These are phyloP conservation scores for Yarrowia alimentaria DNA, from an alignment of 805 yeast species.

Conservation along the genomic window DNA sequence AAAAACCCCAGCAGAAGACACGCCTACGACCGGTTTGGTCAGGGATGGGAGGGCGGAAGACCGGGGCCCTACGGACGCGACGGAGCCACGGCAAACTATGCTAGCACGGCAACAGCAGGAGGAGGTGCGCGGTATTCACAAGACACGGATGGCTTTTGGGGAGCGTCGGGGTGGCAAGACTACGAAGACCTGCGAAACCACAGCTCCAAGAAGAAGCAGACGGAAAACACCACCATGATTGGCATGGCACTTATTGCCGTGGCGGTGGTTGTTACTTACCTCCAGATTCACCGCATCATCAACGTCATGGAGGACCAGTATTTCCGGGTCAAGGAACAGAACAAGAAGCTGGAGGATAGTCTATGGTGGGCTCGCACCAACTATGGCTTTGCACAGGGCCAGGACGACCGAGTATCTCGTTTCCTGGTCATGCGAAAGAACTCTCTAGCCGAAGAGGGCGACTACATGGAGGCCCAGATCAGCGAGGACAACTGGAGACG, in stretches of 20 bases:
- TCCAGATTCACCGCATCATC: constrained; percentile 18
- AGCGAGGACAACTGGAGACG: constrained; percentile 25
- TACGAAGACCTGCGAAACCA: constrained; percentile 17
- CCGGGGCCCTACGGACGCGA: constrained; percentile 8
- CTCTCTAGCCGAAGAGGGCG: constrained; percentile 20
- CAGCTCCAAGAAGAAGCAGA: not conserved
- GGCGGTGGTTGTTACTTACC: constrained; percentile 7
- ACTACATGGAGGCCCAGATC: constrained; percentile 19
- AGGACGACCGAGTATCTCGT: constrained; percentile 17
- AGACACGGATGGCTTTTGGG: constrained; percentile 16
- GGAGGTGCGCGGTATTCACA: constrained; percentile 13
- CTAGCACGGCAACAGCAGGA: not conserved
- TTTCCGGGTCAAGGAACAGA: constrained; percentile 18
- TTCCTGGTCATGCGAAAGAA: constrained; percentile 17
- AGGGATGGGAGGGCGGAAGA: constrained; percentile 25
- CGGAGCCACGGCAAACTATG: constrained; percentile 9
- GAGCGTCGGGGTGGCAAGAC: constrained; percentile 26
- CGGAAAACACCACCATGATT: constrained; percentile 10
- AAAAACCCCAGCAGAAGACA: constrained; percentile 23
- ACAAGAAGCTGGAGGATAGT: constrained; percentile 16
- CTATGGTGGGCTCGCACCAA: constrained; percentile 13
- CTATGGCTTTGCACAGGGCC: constrained; percentile 15
- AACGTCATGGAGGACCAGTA: constrained; percentile 24
- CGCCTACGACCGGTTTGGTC: constrained; percentile 23
- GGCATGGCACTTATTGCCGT: constrained; percentile 11